Evolutionary conservation across 139 green algal genomes (phyloP), one percentile per base, ranked within the genome.

Genomic region (Chlorella sp.): DNA sequence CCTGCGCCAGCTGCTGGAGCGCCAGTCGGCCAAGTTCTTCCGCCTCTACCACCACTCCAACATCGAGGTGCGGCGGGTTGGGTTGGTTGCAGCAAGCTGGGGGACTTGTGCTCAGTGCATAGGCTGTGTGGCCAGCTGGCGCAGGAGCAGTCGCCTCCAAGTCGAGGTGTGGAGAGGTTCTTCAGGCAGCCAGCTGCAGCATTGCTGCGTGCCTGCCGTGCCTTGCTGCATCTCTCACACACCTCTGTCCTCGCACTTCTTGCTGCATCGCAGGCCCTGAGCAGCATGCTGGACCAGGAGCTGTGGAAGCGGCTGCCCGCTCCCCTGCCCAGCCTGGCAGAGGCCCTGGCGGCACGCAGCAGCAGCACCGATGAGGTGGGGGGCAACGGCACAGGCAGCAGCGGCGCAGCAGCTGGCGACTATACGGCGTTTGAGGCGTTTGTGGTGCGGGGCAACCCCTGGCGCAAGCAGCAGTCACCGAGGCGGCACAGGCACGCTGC

Each of bases 221-320:
- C n/a, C n/a, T n/a, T n/a, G n/a, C n/a, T n/a, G n/a, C n/a, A n/a
- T n/a, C n/a, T n/a, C n/a, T n/a, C n/a, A n/a, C n/a, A n/a, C n/a
- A n/a, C 41, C 1, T 39, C 13, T 9, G 9, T 51, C 7, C 6
- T 51, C 44, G 9, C 6, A 51, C 9, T 6, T 51, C 30, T 26
- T n/a, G 3, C 62, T 25, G 1, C 34, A 23, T n/a, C 64, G 69
- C 84, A 91, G 86, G 85, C 83, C 0, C 71, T 93, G 65, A 84
- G 85, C 67, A 81, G 62, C 75, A 92, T 93, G 88, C 87, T 93
- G 63, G 89, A 93, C 74, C 82, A 80, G 63, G 90, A 93, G 85
- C 44, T 92, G 28, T 93, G 90, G 90, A 85, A 86, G 80, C 82
- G 63, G 88, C 87, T 93, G 74, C 88, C 90, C 11, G 81, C 88